These are phyloP conservation scores for Arthrobotrys iridis DNA, from an alignment of 2,329 filamentous ascomycete genomes.

Conservation along the genomic window DNA sequence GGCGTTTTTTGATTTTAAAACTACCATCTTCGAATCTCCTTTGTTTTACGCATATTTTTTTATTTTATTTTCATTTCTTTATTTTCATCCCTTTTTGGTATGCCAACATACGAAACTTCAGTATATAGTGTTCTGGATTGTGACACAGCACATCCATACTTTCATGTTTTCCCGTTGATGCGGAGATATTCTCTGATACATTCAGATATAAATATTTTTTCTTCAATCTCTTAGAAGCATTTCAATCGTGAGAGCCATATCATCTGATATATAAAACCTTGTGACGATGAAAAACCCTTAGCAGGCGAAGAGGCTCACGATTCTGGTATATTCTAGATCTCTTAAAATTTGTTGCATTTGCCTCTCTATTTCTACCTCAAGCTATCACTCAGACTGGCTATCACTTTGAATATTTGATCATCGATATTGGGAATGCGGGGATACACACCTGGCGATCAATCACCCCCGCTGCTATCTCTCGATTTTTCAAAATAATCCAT, in stretches of 20 bases:
- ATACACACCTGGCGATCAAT: background rate
- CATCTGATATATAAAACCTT: too few relatives aligned
- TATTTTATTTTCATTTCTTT: background rate
- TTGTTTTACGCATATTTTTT: background rate
- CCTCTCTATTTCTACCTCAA: too few relatives aligned
- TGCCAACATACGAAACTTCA: conserved; percentile 16
- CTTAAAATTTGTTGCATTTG: too few relatives aligned
- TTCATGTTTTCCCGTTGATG: background rate
- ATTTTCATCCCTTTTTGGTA: too few relatives aligned
- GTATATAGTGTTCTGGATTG: conserved; percentile 5
- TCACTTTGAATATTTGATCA: too few relatives aligned
- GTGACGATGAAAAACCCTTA: too few relatives aligned
- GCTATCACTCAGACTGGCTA: too few relatives aligned
- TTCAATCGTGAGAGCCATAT: too few relatives aligned
- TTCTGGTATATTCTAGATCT: too few relatives aligned
- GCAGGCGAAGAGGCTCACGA: too few relatives aligned
- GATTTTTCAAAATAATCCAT: background rate
- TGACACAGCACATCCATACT: background rate
- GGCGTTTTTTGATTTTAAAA: conserved; percentile 9
- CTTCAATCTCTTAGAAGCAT: too few relatives aligned
- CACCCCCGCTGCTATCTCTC: background rate
- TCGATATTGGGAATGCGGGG: background rate
- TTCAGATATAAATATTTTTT: conserved; percentile 6
- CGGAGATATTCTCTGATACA: background rate
- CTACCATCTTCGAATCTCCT: background rate